Conservation (phyloP, 352 stramenopile genomes). For the Globisporangium nagaii region DNA sequence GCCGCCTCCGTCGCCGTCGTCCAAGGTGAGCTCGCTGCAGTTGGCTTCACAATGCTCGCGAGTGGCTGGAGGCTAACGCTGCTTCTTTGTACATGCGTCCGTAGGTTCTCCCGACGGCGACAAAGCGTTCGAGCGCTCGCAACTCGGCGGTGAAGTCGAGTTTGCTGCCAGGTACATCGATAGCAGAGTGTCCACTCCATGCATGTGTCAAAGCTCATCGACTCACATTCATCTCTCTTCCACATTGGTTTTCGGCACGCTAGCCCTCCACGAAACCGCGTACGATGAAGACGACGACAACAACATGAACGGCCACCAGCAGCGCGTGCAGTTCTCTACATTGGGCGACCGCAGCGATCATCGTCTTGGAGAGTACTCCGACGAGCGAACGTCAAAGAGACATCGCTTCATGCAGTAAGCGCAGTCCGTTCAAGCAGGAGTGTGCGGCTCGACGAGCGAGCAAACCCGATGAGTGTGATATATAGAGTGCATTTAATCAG, state of each 20-base stretch:
- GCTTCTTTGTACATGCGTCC: not conserved
- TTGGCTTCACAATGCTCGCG: too few relatives aligned
- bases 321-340: too few relatives aligned
- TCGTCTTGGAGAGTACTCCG: not conserved
- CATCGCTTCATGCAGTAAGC: not conserved
- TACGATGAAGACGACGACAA: not conserved
- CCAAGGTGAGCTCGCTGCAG: too few relatives aligned
- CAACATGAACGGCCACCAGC: not conserved
- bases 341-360: too few relatives aligned
- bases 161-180: not conserved
- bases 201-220: too few relatives aligned
- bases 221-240: not conserved
- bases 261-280: not conserved
- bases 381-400: not conserved
- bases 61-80: too few relatives aligned
- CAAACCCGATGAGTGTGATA: not conserved
- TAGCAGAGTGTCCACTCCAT: too few relatives aligned
- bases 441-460: too few relatives aligned
- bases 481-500: not conserved
- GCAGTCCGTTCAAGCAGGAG: too few relatives aligned
- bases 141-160: not conserved
- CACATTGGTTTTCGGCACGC: not conserved
- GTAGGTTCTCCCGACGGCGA: not conserved
- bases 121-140: not conserved
- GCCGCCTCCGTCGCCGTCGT: slow-evolving; percentile 61